These are phyloP conservation scores for Boletus edulis DNA, from an alignment of 768 basidiomycete genomes.

Conservation along the genomic window DNA sequence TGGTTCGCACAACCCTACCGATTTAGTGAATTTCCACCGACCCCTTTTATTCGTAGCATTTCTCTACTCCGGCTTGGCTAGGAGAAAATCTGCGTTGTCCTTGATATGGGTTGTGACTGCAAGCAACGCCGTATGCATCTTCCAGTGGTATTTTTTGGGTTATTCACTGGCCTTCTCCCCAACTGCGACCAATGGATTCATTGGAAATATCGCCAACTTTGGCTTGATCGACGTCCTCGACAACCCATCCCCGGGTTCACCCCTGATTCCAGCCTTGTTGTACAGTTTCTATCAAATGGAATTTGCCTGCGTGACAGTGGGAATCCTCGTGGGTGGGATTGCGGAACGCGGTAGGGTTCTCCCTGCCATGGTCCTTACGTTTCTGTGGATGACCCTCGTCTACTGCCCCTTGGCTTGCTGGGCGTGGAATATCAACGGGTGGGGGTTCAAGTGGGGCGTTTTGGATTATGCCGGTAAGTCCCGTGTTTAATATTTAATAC, in stretches of 20 bases:
- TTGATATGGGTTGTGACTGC: conserved; percentile 76
- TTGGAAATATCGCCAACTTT: conserved; percentile 79
- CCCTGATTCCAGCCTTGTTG: conserved; percentile 76
- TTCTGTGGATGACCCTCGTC: conserved; percentile 83
- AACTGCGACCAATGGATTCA: conserved; percentile 69
- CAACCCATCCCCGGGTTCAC: conserved; percentile 73
- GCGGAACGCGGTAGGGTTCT: conserved; percentile 86
- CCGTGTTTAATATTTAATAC: conserved; percentile 1
- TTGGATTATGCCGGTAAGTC: conserved; percentile 82
- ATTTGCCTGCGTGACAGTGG: conserved; percentile 79
- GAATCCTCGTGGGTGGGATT: conserved; percentile 72
- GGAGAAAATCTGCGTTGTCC: conserved; percentile 67
- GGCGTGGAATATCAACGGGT: conserved; percentile 80
- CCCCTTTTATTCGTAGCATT: conserved; percentile 44
- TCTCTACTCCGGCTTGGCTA: conserved; percentile 69
- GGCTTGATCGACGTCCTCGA: conserved; percentile 71
- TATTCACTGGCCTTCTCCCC: conserved; percentile 85
- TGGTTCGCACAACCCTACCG: conserved; percentile 37
- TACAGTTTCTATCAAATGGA: conserved; percentile 89
- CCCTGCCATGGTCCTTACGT: conserved; percentile 78
- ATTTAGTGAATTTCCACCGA: background rate
- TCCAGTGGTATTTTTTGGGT: conserved; percentile 83
- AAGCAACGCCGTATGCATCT: conserved; percentile 71
- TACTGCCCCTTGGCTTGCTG: conserved; percentile 88
- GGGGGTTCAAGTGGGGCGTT: conserved; percentile 83